phyloP scores from a whole-genome alignment of 2,329 filamentous ascomycete species.

The Monilinia fructigena region DNA sequence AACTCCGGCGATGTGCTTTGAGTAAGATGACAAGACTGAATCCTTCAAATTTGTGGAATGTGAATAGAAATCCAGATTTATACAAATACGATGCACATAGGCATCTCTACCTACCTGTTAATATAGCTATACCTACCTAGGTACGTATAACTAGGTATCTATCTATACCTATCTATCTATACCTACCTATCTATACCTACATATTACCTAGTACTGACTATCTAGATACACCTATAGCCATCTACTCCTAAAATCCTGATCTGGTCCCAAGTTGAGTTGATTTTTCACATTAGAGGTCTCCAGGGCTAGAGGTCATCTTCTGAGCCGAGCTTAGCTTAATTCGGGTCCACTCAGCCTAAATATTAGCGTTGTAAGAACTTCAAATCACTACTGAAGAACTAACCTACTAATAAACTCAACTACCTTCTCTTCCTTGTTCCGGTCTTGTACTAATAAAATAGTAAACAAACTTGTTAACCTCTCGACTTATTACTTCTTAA shows the following conservation, averaged over 20 bases:
- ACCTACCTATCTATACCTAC: background rate
- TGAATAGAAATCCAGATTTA: background rate
- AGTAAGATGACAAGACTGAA: background rate
- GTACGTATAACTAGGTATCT: too few relatives aligned
- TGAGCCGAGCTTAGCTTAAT: constrained; percentile 8
- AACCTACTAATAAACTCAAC: too few relatives aligned
- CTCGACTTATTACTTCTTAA: background rate
- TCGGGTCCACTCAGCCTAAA: constrained; percentile 17
- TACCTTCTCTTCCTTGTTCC: too few relatives aligned
- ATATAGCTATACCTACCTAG: background rate
- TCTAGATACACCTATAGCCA: too few relatives aligned
- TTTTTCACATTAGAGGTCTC: background rate
- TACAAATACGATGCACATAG: background rate
- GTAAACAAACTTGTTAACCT: background rate
- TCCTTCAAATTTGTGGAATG: background rate
- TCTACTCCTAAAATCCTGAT: too few relatives aligned
- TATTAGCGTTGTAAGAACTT: constrained; percentile 13
- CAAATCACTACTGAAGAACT: background rate
- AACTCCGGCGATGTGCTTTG: constrained; percentile 6
- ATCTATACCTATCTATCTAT: background rate
- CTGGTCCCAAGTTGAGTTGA: background rate
- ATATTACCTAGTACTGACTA: background rate
- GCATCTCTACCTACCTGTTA: too few relatives aligned
- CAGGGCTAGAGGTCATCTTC: constrained; percentile 8
- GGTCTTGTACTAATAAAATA: too few relatives aligned